Conservation (phyloP, 768 basidiomycete species). For the Collybia nuda region DNA sequence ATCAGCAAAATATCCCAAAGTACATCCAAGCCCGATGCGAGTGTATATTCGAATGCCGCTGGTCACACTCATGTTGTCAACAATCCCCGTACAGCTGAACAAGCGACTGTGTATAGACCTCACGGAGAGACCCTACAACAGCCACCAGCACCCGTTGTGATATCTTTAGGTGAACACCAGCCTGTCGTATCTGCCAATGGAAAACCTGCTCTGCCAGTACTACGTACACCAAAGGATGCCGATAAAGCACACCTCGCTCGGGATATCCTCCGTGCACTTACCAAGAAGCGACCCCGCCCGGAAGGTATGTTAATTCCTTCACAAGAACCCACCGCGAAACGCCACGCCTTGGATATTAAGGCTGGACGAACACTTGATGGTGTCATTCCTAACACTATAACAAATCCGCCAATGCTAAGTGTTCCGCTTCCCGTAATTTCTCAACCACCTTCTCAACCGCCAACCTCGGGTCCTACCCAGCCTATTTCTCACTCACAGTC, state of each 20-base stretch:
- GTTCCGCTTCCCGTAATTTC: too few relatives aligned
- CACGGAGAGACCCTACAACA: neutral
- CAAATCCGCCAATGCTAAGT: neutral
- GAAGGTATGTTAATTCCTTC: neutral
- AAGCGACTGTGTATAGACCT: neutral
- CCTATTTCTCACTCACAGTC: neutral
- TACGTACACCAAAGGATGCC: conserved; percentile 38
- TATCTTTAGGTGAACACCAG: too few relatives aligned
- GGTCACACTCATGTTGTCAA: neutral
- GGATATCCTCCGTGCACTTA: conserved; percentile 49
- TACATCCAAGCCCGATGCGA: neutral
- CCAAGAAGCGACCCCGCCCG: conserved; percentile 20
- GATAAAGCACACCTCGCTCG: conserved; percentile 52
- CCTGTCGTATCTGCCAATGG: too few relatives aligned
- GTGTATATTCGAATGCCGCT: neutral
- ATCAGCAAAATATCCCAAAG: neutral
- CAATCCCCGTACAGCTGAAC: neutral
- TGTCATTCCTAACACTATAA: neutral
- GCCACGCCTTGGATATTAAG: conserved; percentile 5
- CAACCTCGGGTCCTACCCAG: too few relatives aligned
- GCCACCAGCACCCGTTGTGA: neutral
- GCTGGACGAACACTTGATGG: neutral
- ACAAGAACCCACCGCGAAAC: conserved; percentile 10
- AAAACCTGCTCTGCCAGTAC: too few relatives aligned
- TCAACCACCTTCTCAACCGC: too few relatives aligned